Percentiles rank a stretch among this genome's conserved stretches.
Evolutionary conservation across 192 early-diverging fungal species (phyloP).

Genomic region (Thamnidium elegans): DNA sequence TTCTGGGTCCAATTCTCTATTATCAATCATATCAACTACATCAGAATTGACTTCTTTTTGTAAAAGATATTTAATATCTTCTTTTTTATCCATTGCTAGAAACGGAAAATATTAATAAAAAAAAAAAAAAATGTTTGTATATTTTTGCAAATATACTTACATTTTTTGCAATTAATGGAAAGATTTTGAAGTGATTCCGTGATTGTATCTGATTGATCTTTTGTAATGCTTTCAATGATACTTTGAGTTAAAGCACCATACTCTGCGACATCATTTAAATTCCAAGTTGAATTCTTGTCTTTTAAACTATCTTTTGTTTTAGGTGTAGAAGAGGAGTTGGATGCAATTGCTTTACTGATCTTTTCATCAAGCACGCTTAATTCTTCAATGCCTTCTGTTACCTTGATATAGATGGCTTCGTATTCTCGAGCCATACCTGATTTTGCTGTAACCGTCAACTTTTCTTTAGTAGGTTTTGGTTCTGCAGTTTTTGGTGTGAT

Average conservation of each 20-base stretch:
- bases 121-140: not conserved
- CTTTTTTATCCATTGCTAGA: slow-evolving; percentile 6
- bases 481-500: not conserved
- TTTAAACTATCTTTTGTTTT: not conserved
- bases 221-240: not conserved
- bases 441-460: not conserved
- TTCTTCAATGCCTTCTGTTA: slow-evolving; percentile 5
- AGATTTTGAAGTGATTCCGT: not conserved
- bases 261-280: not conserved
- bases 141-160: not conserved
- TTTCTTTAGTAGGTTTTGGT: not conserved
- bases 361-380: not conserved
- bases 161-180: not conserved
- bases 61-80: slow-evolving; percentile 1
- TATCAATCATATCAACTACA: slow-evolving; percentile 6
- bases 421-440: slow-evolving; percentile 23
- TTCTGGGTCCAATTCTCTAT: slow-evolving; percentile 7
- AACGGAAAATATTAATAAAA: not conserved
- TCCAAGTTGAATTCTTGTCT: not conserved
- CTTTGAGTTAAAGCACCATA: not conserved
- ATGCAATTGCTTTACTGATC: not conserved
- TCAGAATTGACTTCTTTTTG: not conserved
- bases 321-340: not conserved
- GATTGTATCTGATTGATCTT: not conserved
- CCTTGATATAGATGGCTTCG: slow-evolving; percentile 16